These are phyloP conservation scores for Penicillium sp. DNA, from an alignment of 2,329 filamentous ascomycete genomes.

Conservation along the genomic window DNA sequence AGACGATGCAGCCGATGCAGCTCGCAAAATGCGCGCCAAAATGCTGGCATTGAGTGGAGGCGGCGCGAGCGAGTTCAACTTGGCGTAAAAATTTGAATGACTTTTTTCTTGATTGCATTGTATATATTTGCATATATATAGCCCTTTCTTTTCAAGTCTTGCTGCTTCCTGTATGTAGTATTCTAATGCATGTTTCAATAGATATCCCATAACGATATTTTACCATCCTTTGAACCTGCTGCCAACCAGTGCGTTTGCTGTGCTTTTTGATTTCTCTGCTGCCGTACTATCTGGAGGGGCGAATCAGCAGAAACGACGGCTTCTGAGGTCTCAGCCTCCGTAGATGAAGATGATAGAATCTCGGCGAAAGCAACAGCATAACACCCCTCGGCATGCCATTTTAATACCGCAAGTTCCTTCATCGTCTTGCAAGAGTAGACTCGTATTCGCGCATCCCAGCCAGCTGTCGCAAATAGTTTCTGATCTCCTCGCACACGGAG, in stretches of 20 bases:
- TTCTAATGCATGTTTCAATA: constrained; percentile 53
- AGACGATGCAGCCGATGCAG: constrained; percentile 48
- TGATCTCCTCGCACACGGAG: constrained; percentile 74
- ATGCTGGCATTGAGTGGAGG: constrained; percentile 47
- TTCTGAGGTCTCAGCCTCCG: neutral
- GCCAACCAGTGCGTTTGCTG: constrained; percentile 81
- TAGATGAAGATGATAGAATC: constrained; percentile 21
- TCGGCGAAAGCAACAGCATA: constrained; percentile 73
- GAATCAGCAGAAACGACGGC: neutral
- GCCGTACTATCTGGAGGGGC: constrained; percentile 52
- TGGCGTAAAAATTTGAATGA: constrained; percentile 41
- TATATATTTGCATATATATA: neutral
- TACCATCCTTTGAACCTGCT: constrained; percentile 89
- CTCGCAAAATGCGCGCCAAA: constrained; percentile 52
- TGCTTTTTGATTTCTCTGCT: constrained; percentile 60
- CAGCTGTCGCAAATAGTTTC: constrained; percentile 80
- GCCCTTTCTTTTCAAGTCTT: neutral
- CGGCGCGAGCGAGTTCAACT: constrained; percentile 56
- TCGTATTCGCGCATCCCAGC: constrained; percentile 80
- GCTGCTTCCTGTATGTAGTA: neutral
- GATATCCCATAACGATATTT: constrained; percentile 92
- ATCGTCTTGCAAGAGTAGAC: constrained; percentile 78
- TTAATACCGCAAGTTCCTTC: constrained; percentile 84
- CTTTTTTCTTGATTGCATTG: constrained; percentile 4
- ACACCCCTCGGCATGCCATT: constrained; percentile 88